Evolutionary conservation across 1,284 basidiomycete species (phyloP), one percentile per base, ranked within the genome.

Genomic region (Mrakiaceae sp.): DNA sequence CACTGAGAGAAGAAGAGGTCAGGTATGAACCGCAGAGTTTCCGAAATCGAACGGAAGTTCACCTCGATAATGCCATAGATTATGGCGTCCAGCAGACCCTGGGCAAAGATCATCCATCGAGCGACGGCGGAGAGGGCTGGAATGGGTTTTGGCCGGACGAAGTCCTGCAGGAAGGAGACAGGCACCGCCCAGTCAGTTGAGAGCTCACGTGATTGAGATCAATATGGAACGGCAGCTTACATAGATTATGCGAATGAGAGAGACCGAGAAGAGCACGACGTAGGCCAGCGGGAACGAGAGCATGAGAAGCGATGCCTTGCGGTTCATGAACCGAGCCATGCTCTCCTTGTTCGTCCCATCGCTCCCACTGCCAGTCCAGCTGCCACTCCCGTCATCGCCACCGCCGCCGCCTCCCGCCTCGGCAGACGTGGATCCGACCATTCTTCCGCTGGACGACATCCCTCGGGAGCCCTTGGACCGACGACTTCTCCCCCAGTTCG

Each of bases 231-330:
- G 27, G 27, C 27, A 2, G 27, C 27, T 27, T 27, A 27, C 67
- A 70, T 70, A 78, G 59, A 78, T 75, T 64, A 78, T 68, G 2
- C 76, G 71, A n/a, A 78, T 70, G 27, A 75, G 64, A 0, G 75
- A 76, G 6, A 78, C 74, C 0, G 75, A 76, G 67, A 78, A 78
- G 57, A 78, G 67, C 10, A 75, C 51, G n/a, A 75, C 67, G 64
- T 77, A 69, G n/a, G 51, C 39, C 11, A 49, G 40, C 4, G 75
- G 75, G 65, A 76, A 77, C 70, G 74, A 75, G 64, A 77, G 68
- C 75, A 76, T 77, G 60, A 77, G 71, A 40, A 77, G 67, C 5
- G 75, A 72, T 42, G 76, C 75, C 67, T 78, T 78, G 54, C 77
- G 68, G 68, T 78, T 78, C 65, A 78, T 70, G 68, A 77, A 78